These are phyloP conservation scores for Candolleomyces aberdarensis DNA, from an alignment of 768 basidiomycete species.

Conservation along the genomic window DNA sequence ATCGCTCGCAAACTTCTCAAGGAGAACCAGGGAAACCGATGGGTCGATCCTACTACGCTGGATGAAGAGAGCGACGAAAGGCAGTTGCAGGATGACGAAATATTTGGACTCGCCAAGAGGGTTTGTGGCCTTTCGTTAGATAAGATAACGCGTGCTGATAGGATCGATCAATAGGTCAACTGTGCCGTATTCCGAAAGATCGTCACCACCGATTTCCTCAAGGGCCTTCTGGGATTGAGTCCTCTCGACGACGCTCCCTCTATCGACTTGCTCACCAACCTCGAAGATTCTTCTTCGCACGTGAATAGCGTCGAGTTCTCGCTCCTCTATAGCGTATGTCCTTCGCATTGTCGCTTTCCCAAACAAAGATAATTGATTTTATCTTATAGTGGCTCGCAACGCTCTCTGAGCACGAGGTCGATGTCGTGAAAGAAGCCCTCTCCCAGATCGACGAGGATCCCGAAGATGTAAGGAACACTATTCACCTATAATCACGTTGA, in stretches of 20 bases:
- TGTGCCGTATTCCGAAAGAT: neutral
- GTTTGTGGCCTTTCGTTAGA: slow-evolving; percentile 20
- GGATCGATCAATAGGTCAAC: neutral
- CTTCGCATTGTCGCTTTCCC: neutral
- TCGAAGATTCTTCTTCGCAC: slow-evolving; percentile 60
- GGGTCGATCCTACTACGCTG: slow-evolving; percentile 38
- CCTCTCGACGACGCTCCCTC: slow-evolving; percentile 39
- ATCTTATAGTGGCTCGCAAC: slow-evolving; percentile 53
- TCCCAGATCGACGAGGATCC: slow-evolving; percentile 31
- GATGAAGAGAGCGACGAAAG: slow-evolving; percentile 18
- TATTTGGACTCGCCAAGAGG: slow-evolving; percentile 57
- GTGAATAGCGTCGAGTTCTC: slow-evolving; percentile 65
- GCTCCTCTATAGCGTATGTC: slow-evolving; percentile 38
- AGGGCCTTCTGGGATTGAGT: neutral
- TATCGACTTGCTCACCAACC: slow-evolving; percentile 20
- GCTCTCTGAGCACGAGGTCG: slow-evolving; percentile 43
- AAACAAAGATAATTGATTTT: neutral
- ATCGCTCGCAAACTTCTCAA: slow-evolving; percentile 51
- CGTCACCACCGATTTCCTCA: neutral
- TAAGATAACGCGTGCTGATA: neutral
- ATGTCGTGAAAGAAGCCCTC: slow-evolving; percentile 51
- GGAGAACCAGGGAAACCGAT: slow-evolving; percentile 52
- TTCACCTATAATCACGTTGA: neutral
- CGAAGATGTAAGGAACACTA: neutral
- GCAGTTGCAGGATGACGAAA: slow-evolving; percentile 46